phyloP scores from a whole-genome alignment of 75 land plant genomes.

The Adiantum capillusveneris region DNA sequence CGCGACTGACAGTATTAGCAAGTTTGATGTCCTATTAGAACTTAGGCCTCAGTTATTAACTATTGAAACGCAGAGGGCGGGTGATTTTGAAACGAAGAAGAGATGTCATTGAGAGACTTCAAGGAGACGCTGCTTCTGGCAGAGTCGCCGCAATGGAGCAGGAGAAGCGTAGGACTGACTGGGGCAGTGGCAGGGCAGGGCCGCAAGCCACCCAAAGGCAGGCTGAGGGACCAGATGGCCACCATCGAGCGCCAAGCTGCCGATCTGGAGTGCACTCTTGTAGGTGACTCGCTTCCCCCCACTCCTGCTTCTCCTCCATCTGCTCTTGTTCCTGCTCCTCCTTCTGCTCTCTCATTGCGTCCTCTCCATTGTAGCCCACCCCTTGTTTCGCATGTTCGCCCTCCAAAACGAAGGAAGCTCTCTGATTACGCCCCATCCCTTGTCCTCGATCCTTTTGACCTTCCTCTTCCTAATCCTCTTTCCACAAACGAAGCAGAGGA shows the following conservation, averaged over 20 bases:
- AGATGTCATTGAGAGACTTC: conserved; percentile 16
- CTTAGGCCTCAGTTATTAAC: no score
- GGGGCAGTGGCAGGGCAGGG: background rate
- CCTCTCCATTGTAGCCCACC: conserved; percentile 1
- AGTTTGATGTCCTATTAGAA: no score
- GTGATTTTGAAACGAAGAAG: no score
- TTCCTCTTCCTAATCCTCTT: background rate
- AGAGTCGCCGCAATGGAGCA: background rate
- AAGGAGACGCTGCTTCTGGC: conserved; percentile 9
- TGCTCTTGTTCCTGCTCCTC: conserved; percentile 11
- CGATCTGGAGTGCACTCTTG: conserved; percentile 3
- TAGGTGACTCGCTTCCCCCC: conserved; percentile 7
- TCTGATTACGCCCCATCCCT: conserved; percentile 21
- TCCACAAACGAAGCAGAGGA: background rate
- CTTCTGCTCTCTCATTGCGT: background rate
- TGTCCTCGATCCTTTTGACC: background rate
- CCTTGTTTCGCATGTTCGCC: background rate
- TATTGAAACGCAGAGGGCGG: no score
- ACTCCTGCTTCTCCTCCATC: conserved; percentile 9
- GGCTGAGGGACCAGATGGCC: background rate
- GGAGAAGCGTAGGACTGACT: background rate
- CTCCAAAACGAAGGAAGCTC: conserved; percentile 27
- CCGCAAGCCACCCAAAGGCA: conserved; percentile 2
- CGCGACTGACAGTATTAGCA: no score
- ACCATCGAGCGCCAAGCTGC: background rate